Evolutionary conservation across 2,329 filamentous ascomycete species (phyloP), one percentile per base, ranked within the genome.

Genomic region (Phoma herbarum): DNA sequence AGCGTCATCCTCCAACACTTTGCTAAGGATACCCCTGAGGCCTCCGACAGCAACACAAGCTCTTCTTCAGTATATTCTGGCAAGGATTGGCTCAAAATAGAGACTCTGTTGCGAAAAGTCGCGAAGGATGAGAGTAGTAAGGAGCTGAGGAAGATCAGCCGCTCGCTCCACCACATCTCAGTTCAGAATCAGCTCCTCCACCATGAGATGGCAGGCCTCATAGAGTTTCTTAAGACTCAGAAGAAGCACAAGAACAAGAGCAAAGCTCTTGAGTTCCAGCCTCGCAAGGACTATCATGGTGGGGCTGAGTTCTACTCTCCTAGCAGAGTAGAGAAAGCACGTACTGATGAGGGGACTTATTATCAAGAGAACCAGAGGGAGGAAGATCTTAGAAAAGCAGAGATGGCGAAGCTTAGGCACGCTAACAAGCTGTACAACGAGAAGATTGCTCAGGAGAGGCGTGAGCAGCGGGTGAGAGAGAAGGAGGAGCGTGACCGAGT

Each of bases 31-130:
- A 29, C 28, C 10, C 10, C 28, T 29, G 12, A 29, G 10, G 4
- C 28, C 28, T 29, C 10, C 12, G 12, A 8, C 12, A 29, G 28
- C 10, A 8, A 10, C 12, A 29, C 12, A 29, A 29, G 28, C 28
- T 29, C 28, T 29, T 29, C 9, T 29, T 29, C 12, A 29, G 28
- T 29, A 5, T n/a, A n/a, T n/a, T n/a, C n/a, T n/a, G n/a, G n/a
- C n/a, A n/a, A n/a, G n/a, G n/a, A n/a, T n/a, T n/a, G 12, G 44
- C 44, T 35, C 20, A 47, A 47, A 47, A 47, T 47, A 35, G 29
- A 47, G 29, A 47, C 44, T 14, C 11, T 47, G 3, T 25, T 47
- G 26, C n/a, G n/a, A 5, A 47, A 11, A 4, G 29, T 35, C 14
- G 20, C 4, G 3, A 35, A 20, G 26, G 39, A 42, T 14, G 11